A percentile compares a stretch with the other conserved stretches of the same genome.
These are phyloP conservation scores for Austropuccinia psidii DNA, from an alignment of 1,284 basidiomycete species.

Conservation along the genomic window DNA sequence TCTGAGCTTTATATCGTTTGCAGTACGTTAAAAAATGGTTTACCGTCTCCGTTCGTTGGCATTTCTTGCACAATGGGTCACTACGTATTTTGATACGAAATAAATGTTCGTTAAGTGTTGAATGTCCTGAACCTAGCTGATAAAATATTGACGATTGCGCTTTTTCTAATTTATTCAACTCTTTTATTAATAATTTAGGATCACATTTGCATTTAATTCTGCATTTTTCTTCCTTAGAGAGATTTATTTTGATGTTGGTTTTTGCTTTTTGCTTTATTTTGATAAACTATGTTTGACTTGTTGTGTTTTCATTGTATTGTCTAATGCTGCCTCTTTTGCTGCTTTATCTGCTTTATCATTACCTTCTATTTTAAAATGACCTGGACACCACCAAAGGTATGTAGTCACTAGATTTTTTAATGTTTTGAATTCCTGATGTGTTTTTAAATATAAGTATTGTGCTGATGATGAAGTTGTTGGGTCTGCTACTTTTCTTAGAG, in stretches of 20 bases:
- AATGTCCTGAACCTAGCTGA: not conserved
- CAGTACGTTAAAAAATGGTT: slow-evolving; percentile 1
- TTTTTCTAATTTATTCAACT: no score
- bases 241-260: not conserved
- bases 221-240: not conserved
- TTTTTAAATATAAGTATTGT: not conserved
- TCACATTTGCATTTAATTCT: not conserved
- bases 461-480: not conserved
- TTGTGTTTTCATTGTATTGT: no score
- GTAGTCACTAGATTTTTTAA: not conserved
- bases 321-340: not conserved
- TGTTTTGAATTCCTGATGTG: not conserved
- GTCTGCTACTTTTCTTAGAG: not conserved
- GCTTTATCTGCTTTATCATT: not conserved
- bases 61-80: not conserved
- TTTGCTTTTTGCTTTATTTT: not conserved
- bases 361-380: no score
- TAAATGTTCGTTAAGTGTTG: not conserved
- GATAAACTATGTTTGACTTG: not conserved
- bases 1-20: no score
- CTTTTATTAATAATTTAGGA: not conserved
- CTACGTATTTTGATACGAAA: not conserved
- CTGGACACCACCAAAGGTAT: not conserved
- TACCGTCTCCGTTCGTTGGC: not conserved
- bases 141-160: no score